Evolutionary conservation across 495 filamentous ascomycete genomes (phyloP).

Genomic region (Neurospora cerealis): DNA sequence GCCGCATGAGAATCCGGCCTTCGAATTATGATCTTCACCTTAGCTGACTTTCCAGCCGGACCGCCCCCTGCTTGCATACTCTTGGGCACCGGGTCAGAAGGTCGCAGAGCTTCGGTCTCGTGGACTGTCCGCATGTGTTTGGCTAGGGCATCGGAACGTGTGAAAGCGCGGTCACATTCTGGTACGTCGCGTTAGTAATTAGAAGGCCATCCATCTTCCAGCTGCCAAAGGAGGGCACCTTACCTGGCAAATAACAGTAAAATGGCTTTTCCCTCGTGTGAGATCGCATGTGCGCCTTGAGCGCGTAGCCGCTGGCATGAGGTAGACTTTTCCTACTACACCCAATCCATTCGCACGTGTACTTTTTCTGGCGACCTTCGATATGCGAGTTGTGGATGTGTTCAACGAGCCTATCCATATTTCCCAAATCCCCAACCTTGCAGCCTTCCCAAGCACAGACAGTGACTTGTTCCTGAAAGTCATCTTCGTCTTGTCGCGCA

Average conservation of each 20-base stretch:
- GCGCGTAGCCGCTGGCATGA: constrained; percentile 89
- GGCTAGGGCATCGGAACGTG: constrained; percentile 88
- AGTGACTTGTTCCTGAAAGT: constrained; percentile 82
- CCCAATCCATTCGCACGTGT: constrained; percentile 90
- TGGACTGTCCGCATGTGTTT: constrained; percentile 99
- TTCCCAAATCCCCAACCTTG: constrained; percentile 63
- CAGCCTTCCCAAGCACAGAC: constrained; percentile 87
- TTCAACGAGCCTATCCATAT: constrained; percentile 89
- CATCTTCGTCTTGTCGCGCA: constrained; percentile 62
- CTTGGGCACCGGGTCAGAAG: constrained; percentile 78
- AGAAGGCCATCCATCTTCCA: not conserved
- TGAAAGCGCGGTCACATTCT: constrained; percentile 98
- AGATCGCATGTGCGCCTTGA: constrained; percentile 94
- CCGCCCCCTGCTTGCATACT: constrained; percentile 45
- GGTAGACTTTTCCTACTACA: constrained; percentile 78
- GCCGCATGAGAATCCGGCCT: constrained; percentile 43
- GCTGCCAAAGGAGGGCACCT: constrained; percentile 5
- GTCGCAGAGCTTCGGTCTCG: constrained; percentile 86
- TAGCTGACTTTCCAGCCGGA: constrained; percentile 48
- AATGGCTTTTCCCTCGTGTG: constrained; percentile 98
- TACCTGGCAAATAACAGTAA: constrained; percentile 90
- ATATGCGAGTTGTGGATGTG: constrained; percentile 94
- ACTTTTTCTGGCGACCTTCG: constrained; percentile 58
- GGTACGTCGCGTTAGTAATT: not conserved
- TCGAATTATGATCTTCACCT: constrained; percentile 57